Evolutionary conservation across 768 basidiomycete genomes (phyloP), one percentile per base, ranked within the genome.

Genomic region (Suillus cothurnatus): DNA sequence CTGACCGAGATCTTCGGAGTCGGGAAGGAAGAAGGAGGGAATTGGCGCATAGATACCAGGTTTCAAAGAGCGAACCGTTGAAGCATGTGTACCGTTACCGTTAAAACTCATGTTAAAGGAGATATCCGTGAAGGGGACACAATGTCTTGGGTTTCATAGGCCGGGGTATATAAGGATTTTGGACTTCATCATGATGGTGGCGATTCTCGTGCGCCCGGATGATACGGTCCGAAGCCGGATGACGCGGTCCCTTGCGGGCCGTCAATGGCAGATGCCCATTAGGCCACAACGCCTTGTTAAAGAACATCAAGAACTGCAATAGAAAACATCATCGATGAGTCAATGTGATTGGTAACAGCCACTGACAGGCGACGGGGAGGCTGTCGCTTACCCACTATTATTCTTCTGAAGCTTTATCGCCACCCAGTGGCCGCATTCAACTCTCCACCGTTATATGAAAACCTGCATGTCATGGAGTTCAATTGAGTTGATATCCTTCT

Each of bases 11-110:
- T 95, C 93, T 76, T 96, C 92, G 49, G 88, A 85, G 41, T 82
- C 84, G 1, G 83, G 81, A 23, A 88, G 75, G 82, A 94, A 95
- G 81, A 97, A 96, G 19, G 94, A 87, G 38, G 90, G 93, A 71
- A 97, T 86, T 38, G 95, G 95, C 12, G 92, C 90, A 77, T 85
- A 95, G 64, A 97, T 86, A 52, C 95, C 94, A 28, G 92, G 76
- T 62, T 81, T 85, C 68, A 97, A 80, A 21, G 85, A 83, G 62
- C 92, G 88, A 64, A 78, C 73, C 52, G 78, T 67, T 11, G 66
- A 63, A 53, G 62, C 47, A 57, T 65, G 70, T 21, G 64, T 43
- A 14, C 66, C 65, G 28, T 72, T 64, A 31, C 52, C 52, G 67
- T 76, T 80, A 11, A 62, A 39, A 66, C 80, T 73, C 84, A 88